phyloP scores from a whole-genome alignment of 768 basidiomycete species.

The Lentinula detonsa region DNA sequence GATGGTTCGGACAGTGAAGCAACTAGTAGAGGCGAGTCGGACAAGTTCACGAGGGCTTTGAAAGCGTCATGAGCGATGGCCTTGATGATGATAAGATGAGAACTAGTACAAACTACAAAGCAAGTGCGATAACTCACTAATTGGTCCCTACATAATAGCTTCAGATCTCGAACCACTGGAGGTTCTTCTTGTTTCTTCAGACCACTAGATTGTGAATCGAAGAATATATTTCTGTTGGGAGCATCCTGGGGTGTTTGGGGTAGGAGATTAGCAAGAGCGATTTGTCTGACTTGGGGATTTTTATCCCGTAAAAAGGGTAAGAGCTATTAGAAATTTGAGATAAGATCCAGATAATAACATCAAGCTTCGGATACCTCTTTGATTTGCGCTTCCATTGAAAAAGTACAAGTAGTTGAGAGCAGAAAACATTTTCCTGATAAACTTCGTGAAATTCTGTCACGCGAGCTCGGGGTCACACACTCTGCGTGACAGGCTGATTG shows the following conservation, averaged over 20 bases:
- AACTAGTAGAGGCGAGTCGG: constrained; percentile 72
- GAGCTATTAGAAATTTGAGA: constrained; percentile 41
- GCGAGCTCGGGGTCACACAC: background rate
- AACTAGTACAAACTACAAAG: background rate
- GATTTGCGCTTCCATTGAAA: constrained; percentile 34
- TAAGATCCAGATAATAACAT: background rate
- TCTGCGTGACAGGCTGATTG: background rate
- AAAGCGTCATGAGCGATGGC: constrained; percentile 93
- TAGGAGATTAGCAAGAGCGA: constrained; percentile 81
- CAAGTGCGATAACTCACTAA: constrained; percentile 39
- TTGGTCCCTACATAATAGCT: constrained; percentile 84
- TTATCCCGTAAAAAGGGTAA: constrained; percentile 79
- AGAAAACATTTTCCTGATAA: constrained; percentile 13
- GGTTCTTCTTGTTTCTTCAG: constrained; percentile 56
- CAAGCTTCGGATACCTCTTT: background rate
- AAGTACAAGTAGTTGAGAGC: constrained; percentile 8
- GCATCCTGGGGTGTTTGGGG: constrained; percentile 72
- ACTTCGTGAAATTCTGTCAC: background rate
- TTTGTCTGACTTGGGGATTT: constrained; percentile 82
- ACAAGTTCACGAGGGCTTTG: constrained; percentile 88
- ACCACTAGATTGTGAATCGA: constrained; percentile 52
- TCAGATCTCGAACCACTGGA: constrained; percentile 72
- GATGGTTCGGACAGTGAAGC: constrained; percentile 59
- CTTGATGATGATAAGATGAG: constrained; percentile 30
- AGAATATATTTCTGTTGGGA: constrained; percentile 70